A percentile compares a stretch with the other conserved stretches of the same genome.
Conservation (phyloP, 208 protist genomes). For the Entamoeba invadens region DNA sequence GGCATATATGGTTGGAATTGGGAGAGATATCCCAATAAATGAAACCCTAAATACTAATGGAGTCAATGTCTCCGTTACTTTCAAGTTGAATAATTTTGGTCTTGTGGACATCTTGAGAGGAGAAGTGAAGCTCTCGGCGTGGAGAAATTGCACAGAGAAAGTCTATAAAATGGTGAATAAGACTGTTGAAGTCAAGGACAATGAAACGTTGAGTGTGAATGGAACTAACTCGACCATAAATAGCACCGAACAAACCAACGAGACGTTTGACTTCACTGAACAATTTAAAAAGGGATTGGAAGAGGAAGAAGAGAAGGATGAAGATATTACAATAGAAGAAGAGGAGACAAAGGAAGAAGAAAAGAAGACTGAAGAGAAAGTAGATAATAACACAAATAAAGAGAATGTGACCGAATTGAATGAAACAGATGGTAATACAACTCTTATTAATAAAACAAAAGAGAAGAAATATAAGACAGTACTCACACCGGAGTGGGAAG, state of each 20-base stretch:
- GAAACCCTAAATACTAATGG: background rate
- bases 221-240: no score
- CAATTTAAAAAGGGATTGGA: no score
- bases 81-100: background rate
- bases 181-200: background rate
- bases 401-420: background rate
- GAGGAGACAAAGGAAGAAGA: background rate
- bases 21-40: background rate
- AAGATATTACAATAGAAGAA: background rate
- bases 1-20: background rate
- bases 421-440: background rate
- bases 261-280: no score
- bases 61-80: background rate
- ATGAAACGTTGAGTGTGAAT: no score
- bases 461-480: background rate
- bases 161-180: background rate
- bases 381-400: background rate
- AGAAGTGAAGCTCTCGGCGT: background rate
- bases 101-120: background rate
- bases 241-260: no score
- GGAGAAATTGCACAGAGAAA: background rate
- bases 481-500: background rate
- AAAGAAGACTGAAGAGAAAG: background rate
- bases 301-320: no score
- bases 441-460: background rate